phyloP scores from a whole-genome alignment of 2,329 filamentous ascomycete species.

The Chaetomium globosum region DNA sequence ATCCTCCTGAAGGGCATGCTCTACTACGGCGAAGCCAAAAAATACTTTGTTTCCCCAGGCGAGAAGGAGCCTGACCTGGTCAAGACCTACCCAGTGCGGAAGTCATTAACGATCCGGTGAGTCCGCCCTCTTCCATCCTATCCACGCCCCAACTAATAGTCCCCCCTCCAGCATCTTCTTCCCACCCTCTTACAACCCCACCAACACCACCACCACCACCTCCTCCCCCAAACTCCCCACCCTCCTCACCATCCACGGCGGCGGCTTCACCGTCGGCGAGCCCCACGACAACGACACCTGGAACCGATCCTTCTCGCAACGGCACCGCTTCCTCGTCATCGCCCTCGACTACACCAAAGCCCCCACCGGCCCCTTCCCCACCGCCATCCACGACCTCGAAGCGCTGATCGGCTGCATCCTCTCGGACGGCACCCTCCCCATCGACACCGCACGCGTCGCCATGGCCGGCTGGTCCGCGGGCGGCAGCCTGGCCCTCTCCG shows the following conservation, averaged over 20 bases:
- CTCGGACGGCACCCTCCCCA: conserved; percentile 48
- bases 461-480: conserved; percentile 56
- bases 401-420: conserved; percentile 49
- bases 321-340: conserved; percentile 49
- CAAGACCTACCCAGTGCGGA: conserved; percentile 35
- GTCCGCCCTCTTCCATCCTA: not conserved
- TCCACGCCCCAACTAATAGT: not conserved
- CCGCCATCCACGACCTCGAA: conserved; percentile 49
- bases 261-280: conserved; percentile 52
- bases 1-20: not conserved
- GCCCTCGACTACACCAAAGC: conserved; percentile 55
- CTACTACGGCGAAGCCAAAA: conserved; percentile 1
- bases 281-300: conserved; percentile 52
- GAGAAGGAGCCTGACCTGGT: conserved; percentile 28
- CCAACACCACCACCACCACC: conserved; percentile 25
- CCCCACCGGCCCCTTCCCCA: conserved; percentile 50
- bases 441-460: conserved; percentile 48
- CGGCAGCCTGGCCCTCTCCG: conserved; percentile 51
- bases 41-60: not conserved
- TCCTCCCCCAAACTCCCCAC: conserved; percentile 44
- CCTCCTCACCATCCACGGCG: conserved; percentile 56
- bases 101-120: conserved; percentile 31
- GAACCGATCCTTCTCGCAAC: conserved; percentile 48
- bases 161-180: conserved; percentile 45
- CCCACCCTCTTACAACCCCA: conserved; percentile 42